Evolutionary conservation across 2,329 filamentous ascomycete species (phyloP), one percentile per base, ranked within the genome.

Genomic region (Talaromyces sp.): DNA sequence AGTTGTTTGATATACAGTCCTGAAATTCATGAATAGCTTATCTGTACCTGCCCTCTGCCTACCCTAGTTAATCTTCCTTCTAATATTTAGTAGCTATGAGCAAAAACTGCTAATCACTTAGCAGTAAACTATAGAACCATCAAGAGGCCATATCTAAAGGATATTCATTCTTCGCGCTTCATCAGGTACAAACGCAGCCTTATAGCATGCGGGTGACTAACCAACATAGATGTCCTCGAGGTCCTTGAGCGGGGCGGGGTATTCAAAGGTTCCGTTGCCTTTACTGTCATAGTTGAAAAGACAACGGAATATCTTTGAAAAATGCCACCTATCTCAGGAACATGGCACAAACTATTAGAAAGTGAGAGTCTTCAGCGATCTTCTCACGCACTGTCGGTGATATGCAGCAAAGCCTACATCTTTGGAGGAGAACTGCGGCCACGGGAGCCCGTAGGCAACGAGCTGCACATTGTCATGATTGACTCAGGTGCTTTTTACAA

Each of bases 361-460:
- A 47, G 42, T 18, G 42, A 47, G 42, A 9, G 42, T 27, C 42
- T 74, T 6, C 68, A 64, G 7, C 87, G 90, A 59, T 94, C 91
- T 1, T 92, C 90, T 0, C 91, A 95, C 70, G 83, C 85, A 3
- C 73, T 92, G 67, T 83, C 90, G 51, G 79, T 89, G 47, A 75
- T 88, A 27, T 79, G 77, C 53, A 78, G 82, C 14, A 81, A 78
- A n/a, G 82, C 84, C 52, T 89, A 86, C 73, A 81, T 96, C 68
- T 96, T 92, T 70, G 91, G 92, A 63, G 92, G 91, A 66, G 91
- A 95, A 73, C 75, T 87, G 56, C 77, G 80, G 53, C 83, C 89
- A 3, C 82, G 87, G 55, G 78, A 90, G 69, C 88, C 89, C 6
- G 82, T 88, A 61, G 89, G 92, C 76, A 91, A 91, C 70, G 81